Evolutionary conservation across 495 filamentous ascomycete species (phyloP), one percentile per base, ranked within the genome.

Genomic region (Extremus antarcticus): DNA sequence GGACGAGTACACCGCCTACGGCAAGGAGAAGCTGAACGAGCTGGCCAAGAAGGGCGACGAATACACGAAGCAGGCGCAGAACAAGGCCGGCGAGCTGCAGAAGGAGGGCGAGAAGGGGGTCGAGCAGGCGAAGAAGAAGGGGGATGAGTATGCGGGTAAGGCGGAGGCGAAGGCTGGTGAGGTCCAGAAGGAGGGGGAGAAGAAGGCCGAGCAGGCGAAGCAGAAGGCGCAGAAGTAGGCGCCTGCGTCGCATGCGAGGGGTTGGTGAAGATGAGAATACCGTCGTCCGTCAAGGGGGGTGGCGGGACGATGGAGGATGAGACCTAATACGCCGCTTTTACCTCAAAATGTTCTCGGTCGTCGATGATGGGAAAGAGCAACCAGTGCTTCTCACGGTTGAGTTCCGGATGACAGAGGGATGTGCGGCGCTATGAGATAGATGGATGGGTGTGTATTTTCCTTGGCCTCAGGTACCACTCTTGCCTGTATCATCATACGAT

Each of bases 1-100:
- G 2, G 22, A 55, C 24, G 13, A 58, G 8, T 55, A 51, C 43
- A 35, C 38, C 25, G 25, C 58, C n/a, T 38, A 16, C 21, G 59
- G 38, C 21, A 21, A 58, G 55, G 38, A 58, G 21, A 64, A 57
- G 61, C 15, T 38, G 7, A 1, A 76, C 22, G 74, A 87, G 63
- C 74, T 71, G 32, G 81, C 82, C 70, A 73, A 81, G 47, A 64
- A 68, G 16, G 71, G 76, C 11, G 72, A 74, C 43, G 75, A 84
- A 58, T 83, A 82, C 67, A 29, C 22, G 1, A 54, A 51, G 2
- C 55, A 62, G 50, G 67, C 66, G 52, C 25, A 50, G 38, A 50
- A 68, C 49, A 60, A 59, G 47, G 65, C 62, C 54, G 49, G 65
- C 58, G 47, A 57, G 51, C 47, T 56, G 23, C 47, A 56, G 54